phyloP scores from a whole-genome alignment of 345 rosid species.

The Xanthoceras sorbifolium region DNA sequence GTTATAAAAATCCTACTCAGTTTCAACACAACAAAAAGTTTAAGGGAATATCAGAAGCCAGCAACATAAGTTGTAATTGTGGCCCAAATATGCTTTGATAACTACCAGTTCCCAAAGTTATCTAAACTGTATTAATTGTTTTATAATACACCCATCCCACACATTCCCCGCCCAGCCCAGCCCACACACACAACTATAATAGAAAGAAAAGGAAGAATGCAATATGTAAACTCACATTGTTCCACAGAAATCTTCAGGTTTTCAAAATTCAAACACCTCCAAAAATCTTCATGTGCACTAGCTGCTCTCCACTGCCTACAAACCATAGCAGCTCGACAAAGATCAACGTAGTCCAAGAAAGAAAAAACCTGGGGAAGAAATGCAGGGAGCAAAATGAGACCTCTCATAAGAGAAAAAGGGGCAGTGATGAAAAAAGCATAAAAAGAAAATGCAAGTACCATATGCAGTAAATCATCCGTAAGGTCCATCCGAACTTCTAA shows the following conservation, averaged over 20 bases:
- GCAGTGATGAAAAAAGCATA: not conserved
- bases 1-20: not conserved
- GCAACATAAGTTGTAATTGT: not conserved
- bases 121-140: not conserved
- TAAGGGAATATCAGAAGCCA: not conserved
- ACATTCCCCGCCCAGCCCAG: not conserved
- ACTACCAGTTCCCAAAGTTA: not conserved
- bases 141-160: not conserved
- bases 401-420: not conserved
- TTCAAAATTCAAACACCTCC: slow-evolving; percentile 92
- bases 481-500: slow-evolving; percentile 83
- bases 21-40: not conserved
- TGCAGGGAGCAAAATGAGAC: not conserved
- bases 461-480: slow-evolving; percentile 88
- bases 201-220: not conserved
- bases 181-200: not conserved
- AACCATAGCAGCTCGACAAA: slow-evolving; percentile 87
- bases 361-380: slow-evolving; percentile 73
- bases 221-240: slow-evolving; percentile 64
- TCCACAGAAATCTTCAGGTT: slow-evolving; percentile 69
- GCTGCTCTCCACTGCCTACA: slow-evolving; percentile 96
- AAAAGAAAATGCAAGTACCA: slow-evolving; percentile 47
- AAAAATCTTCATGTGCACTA: slow-evolving; percentile 94
- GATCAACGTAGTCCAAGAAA: slow-evolving; percentile 71
- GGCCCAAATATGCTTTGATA: not conserved